These are phyloP conservation scores for Ajuga reptans DNA, from an alignment of 305 asterid genomes.

Conservation along the genomic window DNA sequence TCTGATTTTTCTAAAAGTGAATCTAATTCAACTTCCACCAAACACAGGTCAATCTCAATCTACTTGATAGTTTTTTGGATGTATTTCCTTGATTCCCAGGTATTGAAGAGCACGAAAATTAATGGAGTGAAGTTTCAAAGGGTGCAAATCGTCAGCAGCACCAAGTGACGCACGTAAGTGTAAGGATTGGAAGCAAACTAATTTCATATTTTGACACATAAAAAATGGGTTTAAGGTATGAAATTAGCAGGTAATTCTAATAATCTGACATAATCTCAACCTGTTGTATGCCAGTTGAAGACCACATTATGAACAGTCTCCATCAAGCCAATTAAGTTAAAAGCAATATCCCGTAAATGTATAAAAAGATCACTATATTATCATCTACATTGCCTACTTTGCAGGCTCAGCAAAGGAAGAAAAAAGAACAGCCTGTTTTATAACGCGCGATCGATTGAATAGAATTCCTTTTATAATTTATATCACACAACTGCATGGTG, in stretches of 20 bases:
- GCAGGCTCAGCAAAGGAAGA: not conserved
- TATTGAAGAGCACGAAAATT: too few relatives aligned
- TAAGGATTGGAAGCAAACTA: not conserved
- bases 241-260: not conserved
- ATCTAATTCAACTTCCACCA: not conserved
- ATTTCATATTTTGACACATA: not conserved
- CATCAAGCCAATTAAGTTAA: not conserved
- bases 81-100: too few relatives aligned
- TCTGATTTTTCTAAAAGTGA: not conserved
- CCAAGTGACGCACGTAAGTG: not conserved
- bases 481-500: not conserved
- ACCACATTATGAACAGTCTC: not conserved
- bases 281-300: not conserved
- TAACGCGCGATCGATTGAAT: not conserved
- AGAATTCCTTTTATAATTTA: not conserved
- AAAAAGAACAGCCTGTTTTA: not conserved
- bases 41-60: not conserved
- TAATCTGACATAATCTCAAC: not conserved
- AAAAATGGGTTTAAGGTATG: not conserved
- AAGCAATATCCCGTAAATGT: conserved; percentile 3
- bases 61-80: not conserved
- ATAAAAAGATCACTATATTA: not conserved
- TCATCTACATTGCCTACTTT: not conserved
- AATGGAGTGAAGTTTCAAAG: too few relatives aligned
- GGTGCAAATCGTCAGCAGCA: not conserved